Conservation (phyloP, 257 asterid species). For the Lavandula angustifolia region DNA sequence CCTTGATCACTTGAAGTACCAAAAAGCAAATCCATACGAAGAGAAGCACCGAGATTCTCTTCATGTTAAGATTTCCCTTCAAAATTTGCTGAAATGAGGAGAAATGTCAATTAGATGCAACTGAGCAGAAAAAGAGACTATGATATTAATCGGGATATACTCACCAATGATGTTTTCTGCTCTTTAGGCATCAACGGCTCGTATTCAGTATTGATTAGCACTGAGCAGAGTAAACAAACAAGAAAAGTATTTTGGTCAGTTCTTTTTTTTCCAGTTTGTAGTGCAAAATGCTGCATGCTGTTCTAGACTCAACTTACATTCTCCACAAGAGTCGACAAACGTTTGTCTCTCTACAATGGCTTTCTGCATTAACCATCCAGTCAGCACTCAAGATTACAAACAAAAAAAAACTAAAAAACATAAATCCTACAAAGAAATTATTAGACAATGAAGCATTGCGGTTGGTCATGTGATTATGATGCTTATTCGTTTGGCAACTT, state of each 20-base stretch:
- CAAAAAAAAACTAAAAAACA: too few relatives aligned
- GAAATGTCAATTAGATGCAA: not conserved
- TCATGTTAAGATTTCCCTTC: slow-evolving; percentile 56
- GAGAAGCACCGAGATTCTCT: slow-evolving; percentile 53
- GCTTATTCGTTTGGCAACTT: not conserved
- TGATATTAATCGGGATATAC: slow-evolving; percentile 18
- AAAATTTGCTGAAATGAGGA: slow-evolving; percentile 61
- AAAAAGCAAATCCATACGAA: slow-evolving; percentile 75
- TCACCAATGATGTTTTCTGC: slow-evolving; percentile 69
- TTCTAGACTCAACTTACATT: slow-evolving; percentile 66
- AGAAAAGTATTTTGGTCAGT: slow-evolving; percentile 16
- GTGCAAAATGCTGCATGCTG: not conserved
- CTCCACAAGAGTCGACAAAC: slow-evolving; percentile 66
- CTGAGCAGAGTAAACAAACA: slow-evolving; percentile 41
- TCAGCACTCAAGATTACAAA: slow-evolving; percentile 6
- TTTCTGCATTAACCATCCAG: slow-evolving; percentile 56
- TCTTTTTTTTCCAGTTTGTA: not conserved
- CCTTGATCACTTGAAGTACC: slow-evolving; percentile 88
- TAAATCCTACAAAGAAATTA: not conserved
- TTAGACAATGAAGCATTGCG: not conserved
- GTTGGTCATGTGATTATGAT: slow-evolving; percentile 13
- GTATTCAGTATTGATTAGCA: slow-evolving; percentile 60
- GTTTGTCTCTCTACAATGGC: slow-evolving; percentile 52
- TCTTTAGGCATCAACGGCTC: slow-evolving; percentile 65
- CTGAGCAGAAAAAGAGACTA: not conserved